Base-by-base conservation (phyloP, 768 basidiomycete species). In the Tulasnella sp. region DNA sequence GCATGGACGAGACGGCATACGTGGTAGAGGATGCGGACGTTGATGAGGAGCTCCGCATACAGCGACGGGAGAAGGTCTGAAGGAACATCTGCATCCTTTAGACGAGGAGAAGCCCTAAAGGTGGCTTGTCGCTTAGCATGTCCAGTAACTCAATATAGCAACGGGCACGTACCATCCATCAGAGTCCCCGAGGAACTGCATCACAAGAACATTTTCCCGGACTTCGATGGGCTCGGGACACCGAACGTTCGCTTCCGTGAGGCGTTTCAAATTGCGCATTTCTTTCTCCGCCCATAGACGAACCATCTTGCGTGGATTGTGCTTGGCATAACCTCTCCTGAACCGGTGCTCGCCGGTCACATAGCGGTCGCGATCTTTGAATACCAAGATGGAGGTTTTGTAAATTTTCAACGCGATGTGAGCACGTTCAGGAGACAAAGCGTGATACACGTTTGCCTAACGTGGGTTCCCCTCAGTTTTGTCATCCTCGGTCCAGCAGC, bases 211-310 rank as follows among this genome's bases (percentile, higher is more conserved):
- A 81, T 99, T 99, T 82, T 98, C 96, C 76, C 96, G 88, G 11
- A 97, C 95, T 82, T 99, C 97, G 22, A 96, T 80, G 1, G 96
- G 93, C 67, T 93, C 91, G 0, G 97, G 97, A 78, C 93, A 93
- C 67, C 87, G 86, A 71, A 99, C 89, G 0, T 93, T 96, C 25
- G 93, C 93, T n/a, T 90, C 84, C 11, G 88, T 86, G 67, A 99
- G 84, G 39, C 97, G 88, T 81, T 92, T 91, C 78, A 99, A 84
- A 82, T 99, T 99, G 31, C 97, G 90, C 91, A 98, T 92, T 83
- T 99, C 97, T 84, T 99, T 99, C 83, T 99, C 97, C 1, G 97
- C 97, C 97, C 97, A 99, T 3, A 99, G 83, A 19, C 95, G 88
- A 25, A 99, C 96, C 97, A 99, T 99, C 84, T 99, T 99, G 36